Percentiles rank a stretch among this genome's conserved stretches.
These are phyloP conservation scores for Syncephalastrum contaminatum DNA, from an alignment of 371 early-diverging fungal species.

Conservation along the genomic window DNA sequence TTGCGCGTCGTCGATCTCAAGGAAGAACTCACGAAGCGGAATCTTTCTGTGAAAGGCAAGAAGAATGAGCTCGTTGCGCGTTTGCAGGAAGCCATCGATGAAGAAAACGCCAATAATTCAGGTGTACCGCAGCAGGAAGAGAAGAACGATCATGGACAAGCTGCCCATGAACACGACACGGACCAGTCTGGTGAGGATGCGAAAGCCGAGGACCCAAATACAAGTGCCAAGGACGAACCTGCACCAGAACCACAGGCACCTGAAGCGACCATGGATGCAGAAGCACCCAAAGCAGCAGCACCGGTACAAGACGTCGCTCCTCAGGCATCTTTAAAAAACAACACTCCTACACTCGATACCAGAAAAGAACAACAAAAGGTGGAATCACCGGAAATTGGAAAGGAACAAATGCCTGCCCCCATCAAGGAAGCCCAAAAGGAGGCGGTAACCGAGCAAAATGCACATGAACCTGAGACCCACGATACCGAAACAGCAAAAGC, in stretches of 20 bases:
- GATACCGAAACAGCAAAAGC: neutral
- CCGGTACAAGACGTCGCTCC: too few relatives aligned
- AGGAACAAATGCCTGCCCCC: neutral
- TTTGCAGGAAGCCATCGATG: slow-evolving; percentile 54
- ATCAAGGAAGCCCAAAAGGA: neutral
- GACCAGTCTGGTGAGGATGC: neutral
- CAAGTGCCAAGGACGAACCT: slow-evolving; percentile 8
- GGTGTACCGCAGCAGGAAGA: slow-evolving; percentile 8
- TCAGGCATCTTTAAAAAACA: too few relatives aligned
- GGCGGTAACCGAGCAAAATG: too few relatives aligned
- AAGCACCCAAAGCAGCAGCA: too few relatives aligned
- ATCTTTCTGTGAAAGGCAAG: slow-evolving; percentile 65
- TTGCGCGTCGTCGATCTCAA: slow-evolving; percentile 67
- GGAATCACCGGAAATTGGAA: slow-evolving; percentile 7
- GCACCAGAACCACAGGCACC: too few relatives aligned
- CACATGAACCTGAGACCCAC: too few relatives aligned
- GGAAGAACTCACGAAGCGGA: slow-evolving; percentile 58
- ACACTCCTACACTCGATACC: too few relatives aligned
- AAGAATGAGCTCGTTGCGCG: slow-evolving; percentile 73
- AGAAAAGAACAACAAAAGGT: slow-evolving; percentile 8
- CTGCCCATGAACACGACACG: slow-evolving; percentile 7
- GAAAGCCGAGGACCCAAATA: slow-evolving; percentile 5
- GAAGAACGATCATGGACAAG: slow-evolving; percentile 9
- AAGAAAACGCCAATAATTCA: slow-evolving; percentile 19
- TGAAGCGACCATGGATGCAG: too few relatives aligned